Evolutionary conservation across 805 yeast species (phyloP).

Genomic region (Hanseniaspora clermontiae): DNA sequence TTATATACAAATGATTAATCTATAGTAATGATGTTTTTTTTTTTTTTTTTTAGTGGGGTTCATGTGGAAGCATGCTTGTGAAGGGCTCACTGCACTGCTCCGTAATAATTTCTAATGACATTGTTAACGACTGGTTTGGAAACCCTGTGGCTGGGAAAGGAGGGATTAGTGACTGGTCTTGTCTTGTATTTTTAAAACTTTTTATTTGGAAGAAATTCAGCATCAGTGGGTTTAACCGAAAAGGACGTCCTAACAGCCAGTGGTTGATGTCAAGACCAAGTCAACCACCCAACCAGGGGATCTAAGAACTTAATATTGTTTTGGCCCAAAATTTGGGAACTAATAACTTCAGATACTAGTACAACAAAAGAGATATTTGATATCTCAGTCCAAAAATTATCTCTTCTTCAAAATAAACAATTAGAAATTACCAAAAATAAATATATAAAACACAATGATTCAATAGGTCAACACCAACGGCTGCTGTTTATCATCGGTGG

Average conservation of each 20-base stretch:
- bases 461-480: background rate
- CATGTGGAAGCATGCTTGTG: conserved; percentile 50
- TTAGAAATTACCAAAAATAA: background rate
- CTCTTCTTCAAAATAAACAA: too few species aligned
- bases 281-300: conserved; percentile 73
- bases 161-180: conserved; percentile 63
- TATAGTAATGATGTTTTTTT: background rate
- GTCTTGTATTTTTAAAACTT: conserved; percentile 56
- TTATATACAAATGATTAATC: background rate
- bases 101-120: conserved; percentile 76
- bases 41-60: too few species aligned
- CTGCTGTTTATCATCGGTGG: background rate
- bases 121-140: conserved; percentile 89
- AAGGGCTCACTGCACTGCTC: conserved; percentile 59
- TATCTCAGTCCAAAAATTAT: too few species aligned
- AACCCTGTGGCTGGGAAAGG: conserved; percentile 68
- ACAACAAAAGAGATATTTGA: conserved; percentile 52
- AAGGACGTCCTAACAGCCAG: conserved; percentile 60
- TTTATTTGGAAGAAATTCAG: conserved; percentile 69
- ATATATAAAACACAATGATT: background rate
- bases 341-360: conserved; percentile 41
- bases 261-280: conserved; percentile 56
- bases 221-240: conserved; percentile 64
- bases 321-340: conserved; percentile 52
- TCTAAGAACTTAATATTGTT: conserved; percentile 58